These are phyloP conservation scores for Exserohilum turcica DNA, from an alignment of 2,329 filamentous ascomycete genomes.

Conservation along the genomic window DNA sequence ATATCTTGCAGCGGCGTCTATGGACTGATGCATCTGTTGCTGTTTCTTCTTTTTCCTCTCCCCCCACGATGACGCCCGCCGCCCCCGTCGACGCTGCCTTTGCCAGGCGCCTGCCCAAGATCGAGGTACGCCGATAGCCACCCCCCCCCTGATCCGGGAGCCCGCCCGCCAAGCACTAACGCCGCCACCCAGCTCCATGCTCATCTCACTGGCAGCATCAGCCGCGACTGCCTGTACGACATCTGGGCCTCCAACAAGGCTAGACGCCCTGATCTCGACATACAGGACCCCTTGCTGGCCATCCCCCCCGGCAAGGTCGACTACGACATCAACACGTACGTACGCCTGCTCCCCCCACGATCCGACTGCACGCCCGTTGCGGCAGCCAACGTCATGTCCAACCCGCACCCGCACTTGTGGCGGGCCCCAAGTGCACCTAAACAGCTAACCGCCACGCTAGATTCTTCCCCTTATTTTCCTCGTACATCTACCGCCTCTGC, in stretches of 20 bases:
- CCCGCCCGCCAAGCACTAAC: conserved; percentile 29
- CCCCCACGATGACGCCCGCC: conserved; percentile 19
- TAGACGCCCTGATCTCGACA: conserved; percentile 54
- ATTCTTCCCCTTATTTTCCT: conserved; percentile 79
- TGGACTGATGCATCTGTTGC: no score
- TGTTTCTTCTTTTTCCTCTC: no score
- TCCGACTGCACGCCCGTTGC: no score
- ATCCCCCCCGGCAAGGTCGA: conserved; percentile 75
- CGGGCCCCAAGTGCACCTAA: no score
- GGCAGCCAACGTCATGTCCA: background rate
- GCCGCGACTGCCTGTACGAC: conserved; percentile 71
- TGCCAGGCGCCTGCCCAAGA: conserved; percentile 49
- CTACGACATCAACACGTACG: conserved; percentile 71
- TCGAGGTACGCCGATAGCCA: conserved; percentile 46
- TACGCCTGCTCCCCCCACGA: conserved; percentile 7
- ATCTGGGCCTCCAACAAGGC: conserved; percentile 70
- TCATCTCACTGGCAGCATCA: conserved; percentile 80
- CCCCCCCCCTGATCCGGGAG: conserved; percentile 24
- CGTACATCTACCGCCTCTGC: conserved; percentile 78
- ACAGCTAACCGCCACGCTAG: conserved; percentile 43
- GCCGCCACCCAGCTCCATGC: conserved; percentile 68
- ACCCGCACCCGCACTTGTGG: background rate
- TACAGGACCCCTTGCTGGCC: conserved; percentile 70
- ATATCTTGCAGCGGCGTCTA: no score
- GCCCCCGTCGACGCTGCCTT: conserved; percentile 35